Base-by-base conservation (phyloP, 306 rosid species). In the Malus sieversii region DNA sequence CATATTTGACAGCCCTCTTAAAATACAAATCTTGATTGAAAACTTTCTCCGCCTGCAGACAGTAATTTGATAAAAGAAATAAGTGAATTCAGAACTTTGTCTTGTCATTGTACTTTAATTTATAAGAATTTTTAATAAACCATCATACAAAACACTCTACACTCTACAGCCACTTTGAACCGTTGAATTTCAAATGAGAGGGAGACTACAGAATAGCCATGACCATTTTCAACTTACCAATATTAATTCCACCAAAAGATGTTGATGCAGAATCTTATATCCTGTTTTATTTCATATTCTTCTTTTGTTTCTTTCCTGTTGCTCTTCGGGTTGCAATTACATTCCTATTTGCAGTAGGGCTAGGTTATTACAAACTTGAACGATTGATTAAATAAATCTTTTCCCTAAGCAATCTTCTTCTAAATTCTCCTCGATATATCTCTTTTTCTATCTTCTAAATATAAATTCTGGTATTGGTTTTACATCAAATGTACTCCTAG, bases 1-100 rank as follows among this genome's bases (percentile, higher is more conserved):
- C 90, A 76, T 63, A 76, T 79, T 91, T 91, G 77, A 86, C 89
- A 67, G 93, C 79, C 91, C 65, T 91, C 88, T 91, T 94, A 84
- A 94, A 94, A 83, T 87, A 91, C 42, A 85, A 73, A 68, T 90
- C 98, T 82, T 94, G 98, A 81, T 94, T 91, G 88, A 90, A 94
- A 85, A 91, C 98, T 84, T 91, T 94, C 90, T 91, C 97, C 22
- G 97, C 96, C 98, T 91, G 87, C 87, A 76, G 68, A 78, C 38
- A 53, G 58, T 55, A 68, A n/a, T 53, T 62, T 13, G 4, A 77
- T 40, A 29, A 83, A 40, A 75, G 18, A 58, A 13, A 44, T 35
- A 35, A 40, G 29, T 22, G 68, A 61, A 66, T 9, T 35, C 27
- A 35, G 29, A 35, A 10, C 23, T 64, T 32, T 64, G 12, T 5